These are phyloP conservation scores for Aphanoascus verrucosus DNA, from an alignment of 2,329 filamentous ascomycete genomes.

Conservation along the genomic window DNA sequence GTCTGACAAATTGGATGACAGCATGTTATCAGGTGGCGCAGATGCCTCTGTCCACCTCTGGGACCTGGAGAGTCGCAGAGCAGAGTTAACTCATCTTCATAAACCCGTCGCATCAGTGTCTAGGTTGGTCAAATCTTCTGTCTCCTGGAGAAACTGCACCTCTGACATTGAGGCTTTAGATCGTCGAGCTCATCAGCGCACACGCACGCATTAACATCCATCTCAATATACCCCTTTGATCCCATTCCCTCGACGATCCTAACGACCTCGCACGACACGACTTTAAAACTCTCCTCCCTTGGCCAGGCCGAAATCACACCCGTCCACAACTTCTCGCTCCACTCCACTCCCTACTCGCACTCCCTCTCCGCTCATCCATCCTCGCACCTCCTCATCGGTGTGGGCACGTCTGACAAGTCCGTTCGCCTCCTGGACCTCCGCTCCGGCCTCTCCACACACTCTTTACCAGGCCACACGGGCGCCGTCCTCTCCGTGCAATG, in stretches of 20 bases:
- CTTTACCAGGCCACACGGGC: conserved; percentile 56
- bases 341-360: conserved; percentile 48
- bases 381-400: conserved; percentile 69
- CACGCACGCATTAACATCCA: conserved; percentile 37
- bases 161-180: conserved; percentile 11
- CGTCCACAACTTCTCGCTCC: conserved; percentile 37
- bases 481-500: conserved; percentile 62
- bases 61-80: conserved; percentile 60
- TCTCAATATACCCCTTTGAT: conserved; percentile 41
- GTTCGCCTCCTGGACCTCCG: conserved; percentile 79
- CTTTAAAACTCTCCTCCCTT: conserved; percentile 36
- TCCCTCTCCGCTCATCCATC: conserved; percentile 57
- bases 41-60: conserved; percentile 77
- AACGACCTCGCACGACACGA: conserved; percentile 38
- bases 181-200: conserved; percentile 31
- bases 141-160: background rate
- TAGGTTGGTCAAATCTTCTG: conserved; percentile 17
- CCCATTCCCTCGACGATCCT: conserved; percentile 38
- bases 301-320: conserved; percentile 32
- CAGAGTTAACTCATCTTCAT: conserved; percentile 41
- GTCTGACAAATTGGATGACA: conserved; percentile 23
- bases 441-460: conserved; percentile 64
- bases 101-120: conserved; percentile 41
- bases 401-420: conserved; percentile 73
- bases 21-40: conserved; percentile 72